phyloP scores from a whole-genome alignment of 495 filamentous ascomycete genomes.

The Oleoguttula mirabilis region DNA sequence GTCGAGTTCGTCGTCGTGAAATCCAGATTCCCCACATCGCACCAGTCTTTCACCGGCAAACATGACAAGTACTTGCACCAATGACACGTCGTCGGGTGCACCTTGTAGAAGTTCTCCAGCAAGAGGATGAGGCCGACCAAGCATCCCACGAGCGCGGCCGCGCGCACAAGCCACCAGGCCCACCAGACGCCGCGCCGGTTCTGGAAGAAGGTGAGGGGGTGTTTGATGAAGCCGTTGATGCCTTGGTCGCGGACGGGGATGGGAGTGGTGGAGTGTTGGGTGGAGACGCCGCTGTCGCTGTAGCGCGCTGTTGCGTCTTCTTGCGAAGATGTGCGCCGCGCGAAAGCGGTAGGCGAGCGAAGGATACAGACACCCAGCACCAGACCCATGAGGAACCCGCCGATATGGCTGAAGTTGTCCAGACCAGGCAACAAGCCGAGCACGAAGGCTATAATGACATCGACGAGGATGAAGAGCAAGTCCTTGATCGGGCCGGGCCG shows the following conservation, averaged over 20 bases:
- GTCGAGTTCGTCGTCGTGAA: slow-evolving; percentile 10
- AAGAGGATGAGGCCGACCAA: slow-evolving; percentile 73
- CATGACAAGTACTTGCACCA: slow-evolving; percentile 96
- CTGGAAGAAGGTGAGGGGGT: slow-evolving; percentile 75
- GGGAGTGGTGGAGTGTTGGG: not conserved
- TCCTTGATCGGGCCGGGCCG: slow-evolving; percentile 65
- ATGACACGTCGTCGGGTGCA: slow-evolving; percentile 52
- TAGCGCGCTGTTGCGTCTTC: slow-evolving; percentile 42
- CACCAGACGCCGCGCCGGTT: slow-evolving; percentile 89
- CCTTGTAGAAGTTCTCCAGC: slow-evolving; percentile 79
- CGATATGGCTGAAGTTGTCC: slow-evolving; percentile 96
- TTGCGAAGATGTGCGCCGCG: slow-evolving; percentile 49
- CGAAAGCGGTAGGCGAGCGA: slow-evolving; percentile 71
- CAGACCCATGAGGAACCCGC: slow-evolving; percentile 87
- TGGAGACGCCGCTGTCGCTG: not conserved
- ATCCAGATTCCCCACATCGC: slow-evolving; percentile 23
- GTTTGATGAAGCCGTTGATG: slow-evolving; percentile 48
- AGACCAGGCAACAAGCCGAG: slow-evolving; percentile 84
- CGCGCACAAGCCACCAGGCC: slow-evolving; percentile 89
- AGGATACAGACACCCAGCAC: slow-evolving; percentile 75
- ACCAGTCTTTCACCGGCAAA: slow-evolving; percentile 34
- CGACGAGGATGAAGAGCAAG: slow-evolving; percentile 68
- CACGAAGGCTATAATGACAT: slow-evolving; percentile 79
- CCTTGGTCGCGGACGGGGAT: slow-evolving; percentile 21
- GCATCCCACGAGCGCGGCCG: slow-evolving; percentile 63